Base-by-base conservation (phyloP, 805 yeast species). In the Ogataea henricii region DNA sequence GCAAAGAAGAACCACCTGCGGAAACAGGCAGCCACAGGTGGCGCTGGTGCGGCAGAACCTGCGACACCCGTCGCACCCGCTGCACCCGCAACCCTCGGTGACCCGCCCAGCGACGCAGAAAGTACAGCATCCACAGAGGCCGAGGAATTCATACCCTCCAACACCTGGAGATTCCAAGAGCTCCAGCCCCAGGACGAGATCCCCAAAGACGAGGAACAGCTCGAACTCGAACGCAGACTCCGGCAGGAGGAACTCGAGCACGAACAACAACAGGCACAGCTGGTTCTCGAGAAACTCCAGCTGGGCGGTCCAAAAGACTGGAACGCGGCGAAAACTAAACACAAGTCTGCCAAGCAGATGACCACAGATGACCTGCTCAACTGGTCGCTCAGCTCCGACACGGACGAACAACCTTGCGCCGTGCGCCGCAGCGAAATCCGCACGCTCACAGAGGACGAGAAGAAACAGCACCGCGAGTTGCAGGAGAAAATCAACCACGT, bases 1-100 rank as follows among this genome's bases (percentile, higher is more conserved):
- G 78, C 79, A 13, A 76, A 71, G 44, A 57, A 59, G 30, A 60
- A 67, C 14, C 74, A 74, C 49, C 54, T 68, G 59, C 59, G 66
- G 36, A 77, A 78, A 54, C 81, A 77, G 54, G 75, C 74, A 6
- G 42, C 44, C 14, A 44, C 27, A 14, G 33, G 44, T 26, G 26
- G 44, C 29, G 47, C 52, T 29, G 36, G 41, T 14, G 47, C 14
- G 10, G 17, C 5, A 12, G 40, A 36, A 20, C 40, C 10, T 4
- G 14, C 18, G 5, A 21, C 18, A n/a, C n/a, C n/a, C n/a, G n/a
- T n/a, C n/a, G n/a, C n/a, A n/a, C n/a, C n/a, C n/a, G n/a, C n/a
- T n/a, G n/a, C n/a, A n/a, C n/a, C n/a, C n/a, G n/a, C n/a, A n/a
- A n/a, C n/a, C n/a, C n/a, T n/a, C n/a, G n/a, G n/a, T n/a, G n/a